These are phyloP conservation scores for Diospyros lotus DNA, from an alignment of 148 eudicot species.

Conservation along the genomic window DNA sequence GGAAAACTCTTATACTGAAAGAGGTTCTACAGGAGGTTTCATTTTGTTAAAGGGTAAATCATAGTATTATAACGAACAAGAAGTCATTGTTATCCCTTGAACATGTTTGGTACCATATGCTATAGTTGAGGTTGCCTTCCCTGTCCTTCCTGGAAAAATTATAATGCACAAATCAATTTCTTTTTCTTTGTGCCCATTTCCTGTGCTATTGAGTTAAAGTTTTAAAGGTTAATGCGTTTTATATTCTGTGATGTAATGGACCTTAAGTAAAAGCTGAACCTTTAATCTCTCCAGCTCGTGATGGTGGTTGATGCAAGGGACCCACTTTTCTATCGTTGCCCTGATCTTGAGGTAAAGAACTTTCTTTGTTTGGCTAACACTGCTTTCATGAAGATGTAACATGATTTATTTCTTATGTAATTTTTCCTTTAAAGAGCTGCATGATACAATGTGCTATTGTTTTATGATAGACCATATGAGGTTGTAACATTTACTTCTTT, in stretches of 20 bases:
- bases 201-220: background rate
- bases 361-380: slow-evolving; percentile 6
- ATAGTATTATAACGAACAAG: background rate
- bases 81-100: background rate
- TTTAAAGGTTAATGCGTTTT: background rate
- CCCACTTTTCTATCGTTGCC: slow-evolving; percentile 95
- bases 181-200: background rate
- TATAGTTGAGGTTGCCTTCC: background rate
- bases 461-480: no score
- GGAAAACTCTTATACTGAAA: background rate
- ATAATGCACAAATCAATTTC: background rate
- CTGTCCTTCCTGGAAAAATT: background rate
- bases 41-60: background rate
- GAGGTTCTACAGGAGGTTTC: background rate
- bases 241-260: background rate
- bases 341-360: slow-evolving; percentile 86
- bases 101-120: background rate
- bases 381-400: background rate
- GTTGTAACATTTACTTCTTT: no score
- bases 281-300: slow-evolving; percentile 61
- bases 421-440: no score
- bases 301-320: slow-evolving; percentile 98
- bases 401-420: no score
- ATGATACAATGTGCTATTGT: no score
- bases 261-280: slow-evolving; percentile 15